Percentiles rank a stretch among this genome's conserved stretches.
These are phyloP conservation scores for Hypoxylon sp. DNA, from an alignment of 2,329 filamentous ascomycete genomes.

Conservation along the genomic window DNA sequence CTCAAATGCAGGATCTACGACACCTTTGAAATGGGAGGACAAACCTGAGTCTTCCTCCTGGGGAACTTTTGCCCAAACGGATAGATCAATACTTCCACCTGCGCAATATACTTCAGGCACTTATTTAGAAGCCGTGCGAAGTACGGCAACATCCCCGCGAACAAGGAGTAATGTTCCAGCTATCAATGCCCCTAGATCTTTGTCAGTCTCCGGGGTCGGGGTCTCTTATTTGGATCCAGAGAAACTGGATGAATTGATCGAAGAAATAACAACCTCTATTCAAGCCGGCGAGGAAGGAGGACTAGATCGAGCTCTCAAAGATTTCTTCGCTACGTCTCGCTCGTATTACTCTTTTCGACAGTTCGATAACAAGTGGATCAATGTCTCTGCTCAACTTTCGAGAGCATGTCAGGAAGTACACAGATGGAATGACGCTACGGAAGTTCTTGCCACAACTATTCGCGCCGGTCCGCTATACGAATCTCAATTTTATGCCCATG, in stretches of 20 bases:
- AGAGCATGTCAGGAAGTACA: conserved; percentile 53
- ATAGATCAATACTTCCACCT: conserved; percentile 1
- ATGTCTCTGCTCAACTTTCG: conserved; percentile 53
- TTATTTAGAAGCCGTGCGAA: not conserved
- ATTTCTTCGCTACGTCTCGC: conserved; percentile 38
- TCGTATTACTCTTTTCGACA: conserved; percentile 24
- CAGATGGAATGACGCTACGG: conserved; percentile 53
- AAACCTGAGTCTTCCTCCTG: conserved; percentile 14
- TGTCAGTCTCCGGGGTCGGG: not conserved
- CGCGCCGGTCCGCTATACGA: conserved; percentile 52
- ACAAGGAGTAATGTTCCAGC: not conserved
- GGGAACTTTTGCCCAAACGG: not conserved
- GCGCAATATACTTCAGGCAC: conserved; percentile 1
- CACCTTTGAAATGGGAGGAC: not conserved
- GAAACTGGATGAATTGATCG: conserved; percentile 1
- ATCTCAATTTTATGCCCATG: conserved; percentile 55
- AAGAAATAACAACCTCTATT: conserved; percentile 11
- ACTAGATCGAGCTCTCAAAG: conserved; percentile 45
- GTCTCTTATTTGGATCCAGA: not conserved
- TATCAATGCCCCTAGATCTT: not conserved
- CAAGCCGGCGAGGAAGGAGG: conserved; percentile 36
- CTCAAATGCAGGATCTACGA: not conserved
- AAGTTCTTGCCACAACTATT: conserved; percentile 52
- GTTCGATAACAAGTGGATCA: conserved; percentile 46
- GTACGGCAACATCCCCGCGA: not conserved